phyloP scores from a whole-genome alignment of 2,329 filamentous ascomycete genomes.

The Sporothrix curviconia region DNA sequence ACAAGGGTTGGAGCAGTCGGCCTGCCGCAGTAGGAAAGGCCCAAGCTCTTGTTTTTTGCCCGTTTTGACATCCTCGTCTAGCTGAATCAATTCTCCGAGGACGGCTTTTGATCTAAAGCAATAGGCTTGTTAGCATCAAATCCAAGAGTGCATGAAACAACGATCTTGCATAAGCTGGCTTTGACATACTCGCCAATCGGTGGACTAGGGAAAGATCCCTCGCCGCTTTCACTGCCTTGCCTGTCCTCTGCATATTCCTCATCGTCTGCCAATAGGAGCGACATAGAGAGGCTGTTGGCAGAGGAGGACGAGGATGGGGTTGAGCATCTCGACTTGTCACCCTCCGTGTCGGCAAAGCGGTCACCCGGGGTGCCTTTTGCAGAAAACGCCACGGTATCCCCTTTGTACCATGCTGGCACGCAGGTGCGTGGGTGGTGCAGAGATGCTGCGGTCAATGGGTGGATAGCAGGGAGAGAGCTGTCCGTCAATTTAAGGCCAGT shows the following conservation, averaged over 20 bases:
- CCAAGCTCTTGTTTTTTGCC: not conserved
- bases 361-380: too few relatives aligned
- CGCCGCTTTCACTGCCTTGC: too few relatives aligned
- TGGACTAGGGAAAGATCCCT: not conserved
- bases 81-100: not conserved
- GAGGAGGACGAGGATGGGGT: constrained; percentile 16
- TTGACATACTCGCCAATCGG: constrained; percentile 18
- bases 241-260: too few relatives aligned
- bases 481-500: too few relatives aligned
- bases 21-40: too few relatives aligned
- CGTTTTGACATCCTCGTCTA: not conserved
- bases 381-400: too few relatives aligned
- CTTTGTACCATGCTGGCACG: not conserved
- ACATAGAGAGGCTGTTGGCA: constrained; percentile 16
- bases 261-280: constrained; percentile 13
- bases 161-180: not conserved
- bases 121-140: not conserved
- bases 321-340: constrained; percentile 18
- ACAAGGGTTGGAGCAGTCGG: constrained; percentile 7
- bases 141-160: not conserved
- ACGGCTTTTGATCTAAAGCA: not conserved
- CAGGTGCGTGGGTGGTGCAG: not conserved
- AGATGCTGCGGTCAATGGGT: not conserved
- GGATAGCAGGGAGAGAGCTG: not conserved
- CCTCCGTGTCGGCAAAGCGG: constrained; percentile 1